Evolutionary conservation across 2,329 filamentous ascomycete species (phyloP).

Genomic region (Microascus cirrosus): DNA sequence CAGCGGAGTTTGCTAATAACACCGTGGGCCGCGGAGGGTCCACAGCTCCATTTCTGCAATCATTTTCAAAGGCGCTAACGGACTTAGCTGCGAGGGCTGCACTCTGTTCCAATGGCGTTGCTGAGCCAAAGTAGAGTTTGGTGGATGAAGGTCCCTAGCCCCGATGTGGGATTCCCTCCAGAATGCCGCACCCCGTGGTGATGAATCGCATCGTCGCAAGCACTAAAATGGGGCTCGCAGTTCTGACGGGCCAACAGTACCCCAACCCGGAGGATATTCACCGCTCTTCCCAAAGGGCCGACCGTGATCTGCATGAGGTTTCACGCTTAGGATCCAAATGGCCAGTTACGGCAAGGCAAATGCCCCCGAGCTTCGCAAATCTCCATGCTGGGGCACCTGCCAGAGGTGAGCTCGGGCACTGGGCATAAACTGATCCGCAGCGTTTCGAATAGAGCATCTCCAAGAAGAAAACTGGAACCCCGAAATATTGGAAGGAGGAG

Average conservation of each 20-base stretch:
- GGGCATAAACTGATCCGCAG: constrained; percentile 1
- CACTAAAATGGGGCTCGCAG: too few species aligned
- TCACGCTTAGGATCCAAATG: background rate
- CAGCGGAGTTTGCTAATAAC: background rate
- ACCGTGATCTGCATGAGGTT: background rate
- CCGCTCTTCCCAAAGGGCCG: too few species aligned
- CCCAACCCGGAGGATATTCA: too few species aligned
- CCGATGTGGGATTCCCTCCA: too few species aligned
- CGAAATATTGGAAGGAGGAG: background rate
- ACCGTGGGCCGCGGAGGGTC: background rate
- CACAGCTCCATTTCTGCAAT: background rate
- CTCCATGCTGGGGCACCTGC: background rate
- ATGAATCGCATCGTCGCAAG: too few species aligned
- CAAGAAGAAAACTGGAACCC: background rate
- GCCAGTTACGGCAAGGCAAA: background rate
- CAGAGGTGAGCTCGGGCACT: background rate
- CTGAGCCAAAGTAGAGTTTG: too few species aligned
- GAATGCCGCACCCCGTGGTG: too few species aligned
- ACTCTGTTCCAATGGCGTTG: too few species aligned
- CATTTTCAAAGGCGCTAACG: background rate
- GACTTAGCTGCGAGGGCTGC: background rate
- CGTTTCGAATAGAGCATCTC: constrained; percentile 1
- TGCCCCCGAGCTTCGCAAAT: background rate
- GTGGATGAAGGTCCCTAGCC: too few species aligned
- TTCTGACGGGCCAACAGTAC: too few species aligned